Evolutionary conservation across 2,329 filamentous ascomycete genomes (phyloP), one percentile per base, ranked within the genome.

Genomic region (Fusarium domesticum): DNA sequence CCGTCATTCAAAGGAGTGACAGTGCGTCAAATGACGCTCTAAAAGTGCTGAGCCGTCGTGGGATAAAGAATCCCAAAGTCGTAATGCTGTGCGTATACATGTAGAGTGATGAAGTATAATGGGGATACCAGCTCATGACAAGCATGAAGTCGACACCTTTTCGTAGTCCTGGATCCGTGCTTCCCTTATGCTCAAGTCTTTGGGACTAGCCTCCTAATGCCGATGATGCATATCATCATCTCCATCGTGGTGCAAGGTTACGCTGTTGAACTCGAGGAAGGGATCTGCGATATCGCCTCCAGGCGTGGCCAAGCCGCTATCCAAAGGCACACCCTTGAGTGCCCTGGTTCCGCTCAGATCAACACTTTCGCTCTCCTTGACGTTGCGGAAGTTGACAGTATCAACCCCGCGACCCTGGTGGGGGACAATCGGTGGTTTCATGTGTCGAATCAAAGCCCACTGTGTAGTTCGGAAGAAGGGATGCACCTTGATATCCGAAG

Each of bases 241-340:
- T 14, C 90, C 93, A 44, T 97, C 93, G 64, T 98, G 93, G 67
- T 97, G 92, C 50, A 98, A 75, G 39, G 93, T 98, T 33, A 98
- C 91, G 64, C 89, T 95, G 75, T 97, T 98, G 70, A 98, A 98
- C 67, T 97, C 93, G 68, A 96, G 89, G 64, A 98, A 98, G 2
- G 93, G 93, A 76, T 98, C 93, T 4, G 81, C 76, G 30, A 85
- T 65, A 64, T 96, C 92, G 30, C 78, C 87, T 35, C 87, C 88
- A 1, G 92, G 92, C 3, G 92, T 97, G 2, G 86, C 81, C 41
- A 95, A 74, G 1, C 88, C 89, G 34, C 86, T 92, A 63, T 96
- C 90, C 48, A 96, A 73, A 7, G 90, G 89, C 11, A 96, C 89
- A 2, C 90, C 89, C 69, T 89, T 89, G 37, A 80, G 66, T 10